Evolutionary conservation across 2,329 filamentous ascomycete species (phyloP), one percentile per base, ranked within the genome.

Genomic region (Epichloe hybrida): DNA sequence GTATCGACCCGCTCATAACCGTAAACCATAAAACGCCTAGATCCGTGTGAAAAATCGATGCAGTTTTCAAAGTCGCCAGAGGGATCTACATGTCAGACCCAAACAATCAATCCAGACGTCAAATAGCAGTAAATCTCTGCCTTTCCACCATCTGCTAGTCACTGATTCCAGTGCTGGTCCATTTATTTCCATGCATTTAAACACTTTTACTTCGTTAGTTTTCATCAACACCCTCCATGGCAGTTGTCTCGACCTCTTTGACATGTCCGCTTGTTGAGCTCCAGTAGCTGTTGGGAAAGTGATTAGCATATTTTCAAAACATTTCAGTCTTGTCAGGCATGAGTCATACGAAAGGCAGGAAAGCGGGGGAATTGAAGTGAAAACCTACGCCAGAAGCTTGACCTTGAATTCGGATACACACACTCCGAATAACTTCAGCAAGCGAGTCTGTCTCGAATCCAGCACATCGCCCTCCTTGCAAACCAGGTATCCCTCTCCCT

Each of bases 371-470:
- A 3, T 31, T 1, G 27, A 9, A 17, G n/a, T 43, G 17, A 55
- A 40, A 43, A 74, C 76, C 67, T 76, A 84, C 63, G 89, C 90
- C 66, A 86, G 72, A 57, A 95, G 71, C 61, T 81, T 77, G 52
- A 98, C 82, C 66, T 77, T 83, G 72, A 98, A 98, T 72, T 97
- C 89, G 52, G 88, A 87, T 69, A 93, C 80, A 55, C 86, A 88
- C 52, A 96, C 80, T 49, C 88, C 85, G 70, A 98, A 97, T 61
- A 95, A 76, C 79, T 97, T 97, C 68, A 98, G 69, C 63, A 98
- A 72, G 56, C 89, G 84, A 52, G 93, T 96, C 76, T 98, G 93
- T 60, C 91, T 79, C 58, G 86, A 90, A 69, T 96, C 90, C 58
- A 98, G 71, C 43, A 81, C 76, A 64, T 96, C 81, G 11, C 91